Conservation (phyloP, 805 yeast genomes). For the Candida xyloterini region DNA sequence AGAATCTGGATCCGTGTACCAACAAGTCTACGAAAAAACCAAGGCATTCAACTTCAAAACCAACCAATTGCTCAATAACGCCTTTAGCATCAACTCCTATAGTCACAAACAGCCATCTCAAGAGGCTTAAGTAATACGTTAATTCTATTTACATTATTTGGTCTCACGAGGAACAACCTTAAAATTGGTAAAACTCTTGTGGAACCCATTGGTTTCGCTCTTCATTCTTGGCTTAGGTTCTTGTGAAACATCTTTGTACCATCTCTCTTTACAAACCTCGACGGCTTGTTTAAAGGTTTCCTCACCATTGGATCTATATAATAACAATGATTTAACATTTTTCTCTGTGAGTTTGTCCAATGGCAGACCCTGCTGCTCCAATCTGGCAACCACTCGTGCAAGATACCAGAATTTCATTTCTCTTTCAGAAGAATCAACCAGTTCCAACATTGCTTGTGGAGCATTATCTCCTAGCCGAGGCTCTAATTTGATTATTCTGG, state of each 20-base stretch:
- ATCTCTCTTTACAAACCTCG: slow-evolving; percentile 47
- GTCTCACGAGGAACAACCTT: slow-evolving; percentile 33
- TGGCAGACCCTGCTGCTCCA: slow-evolving; percentile 58
- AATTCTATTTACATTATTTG: slow-evolving; percentile 10
- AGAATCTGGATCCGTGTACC: slow-evolving; percentile 55
- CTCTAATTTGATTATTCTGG: slow-evolving; percentile 80
- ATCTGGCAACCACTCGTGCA: slow-evolving; percentile 83
- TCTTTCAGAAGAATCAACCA: slow-evolving; percentile 57
- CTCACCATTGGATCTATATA: slow-evolving; percentile 48
- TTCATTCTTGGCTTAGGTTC: slow-evolving; percentile 33
- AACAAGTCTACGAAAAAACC: slow-evolving; percentile 67
- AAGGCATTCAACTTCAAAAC: slow-evolving; percentile 61
- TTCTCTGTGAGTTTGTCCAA: slow-evolving; percentile 50
- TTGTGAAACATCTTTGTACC: slow-evolving; percentile 34
- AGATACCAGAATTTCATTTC: slow-evolving; percentile 74
- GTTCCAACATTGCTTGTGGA: slow-evolving; percentile 81
- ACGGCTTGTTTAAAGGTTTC: slow-evolving; percentile 58
- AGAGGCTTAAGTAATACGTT: slow-evolving; percentile 12
- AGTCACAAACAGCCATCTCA: slow-evolving; percentile 13
- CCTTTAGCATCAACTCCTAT: slow-evolving; percentile 28
- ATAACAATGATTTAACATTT: slow-evolving; percentile 52
- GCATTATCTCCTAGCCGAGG: slow-evolving; percentile 88
- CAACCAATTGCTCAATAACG: slow-evolving; percentile 51
- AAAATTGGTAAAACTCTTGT: slow-evolving; percentile 28
- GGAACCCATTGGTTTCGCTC: slow-evolving; percentile 28